phyloP scores from a whole-genome alignment of 495 filamentous ascomycete genomes.

The Annulohypoxylon stygium region DNA sequence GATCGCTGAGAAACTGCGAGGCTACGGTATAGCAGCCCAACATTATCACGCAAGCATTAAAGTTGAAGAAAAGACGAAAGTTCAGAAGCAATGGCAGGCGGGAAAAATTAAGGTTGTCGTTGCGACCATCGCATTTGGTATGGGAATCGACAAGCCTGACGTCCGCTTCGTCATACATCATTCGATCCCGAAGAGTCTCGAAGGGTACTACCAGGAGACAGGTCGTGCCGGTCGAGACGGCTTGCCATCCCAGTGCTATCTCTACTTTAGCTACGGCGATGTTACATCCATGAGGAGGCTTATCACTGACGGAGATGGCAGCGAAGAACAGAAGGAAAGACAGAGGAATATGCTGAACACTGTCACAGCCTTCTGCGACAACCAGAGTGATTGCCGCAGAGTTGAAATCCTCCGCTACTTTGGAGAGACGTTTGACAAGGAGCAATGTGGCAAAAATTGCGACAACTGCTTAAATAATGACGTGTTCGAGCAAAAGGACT shows the following conservation, averaged over 20 bases:
- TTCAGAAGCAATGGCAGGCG: conserved; percentile 86
- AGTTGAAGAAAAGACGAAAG: conserved; percentile 68
- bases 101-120: conserved; percentile 89
- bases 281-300: conserved; percentile 71
- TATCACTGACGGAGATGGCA: conserved; percentile 83
- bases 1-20: conserved; percentile 75
- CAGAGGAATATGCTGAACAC: conserved; percentile 86
- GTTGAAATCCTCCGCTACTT: conserved; percentile 94
- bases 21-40: conserved; percentile 75
- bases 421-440: conserved; percentile 79
- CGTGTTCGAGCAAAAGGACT: conserved; percentile 77
- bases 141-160: conserved; percentile 98
- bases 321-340: conserved; percentile 79
- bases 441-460: conserved; percentile 79
- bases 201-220: conserved; percentile 98
- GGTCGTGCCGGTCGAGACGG: conserved; percentile 95
- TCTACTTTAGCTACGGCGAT: conserved; percentile 88
- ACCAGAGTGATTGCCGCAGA: conserved; percentile 84
- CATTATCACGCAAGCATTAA: conserved; percentile 90
- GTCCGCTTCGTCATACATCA: conserved; percentile 97
- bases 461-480: conserved; percentile 83
- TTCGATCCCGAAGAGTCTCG: conserved; percentile 91
- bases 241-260: conserved; percentile 85
- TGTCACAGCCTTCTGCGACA: conserved; percentile 89
- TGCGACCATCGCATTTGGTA: conserved; percentile 98